Base-by-base conservation (phyloP, 352 stramenopile species). In the Phytopythium ostracodes region DNA sequence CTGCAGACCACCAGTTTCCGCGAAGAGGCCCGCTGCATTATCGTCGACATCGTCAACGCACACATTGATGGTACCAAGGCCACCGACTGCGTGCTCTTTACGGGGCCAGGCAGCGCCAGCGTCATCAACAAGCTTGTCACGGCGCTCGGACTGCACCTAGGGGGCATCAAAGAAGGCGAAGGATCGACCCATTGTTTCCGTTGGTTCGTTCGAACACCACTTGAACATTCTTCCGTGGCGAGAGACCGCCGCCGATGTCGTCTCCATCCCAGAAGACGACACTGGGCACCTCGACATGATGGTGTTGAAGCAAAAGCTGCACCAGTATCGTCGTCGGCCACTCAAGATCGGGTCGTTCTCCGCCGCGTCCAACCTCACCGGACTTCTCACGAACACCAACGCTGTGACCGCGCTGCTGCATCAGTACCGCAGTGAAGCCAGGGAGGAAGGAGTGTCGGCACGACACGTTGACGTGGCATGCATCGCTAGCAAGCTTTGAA, bases 211-310 rank as follows among this genome's bases (percentile, higher is more conserved):
- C 60, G 97, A 98, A 70, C 97, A 99, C 73, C 97, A 99, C 71
- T 98, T 92, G 35, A 99, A 99, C 76, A 66, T 99, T 17, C 71
- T 99, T 12, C 96, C 96, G 6, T 99, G 96, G 96, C 72, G 96
- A 50, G 97, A 99, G 77, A 94, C 81, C 57, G 77, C 62, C 12
- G 85, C 83, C 2, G 81, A 97, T n/a, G 82, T 97, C 24, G 75
- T 96, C 25, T 67, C 69, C 29, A 84, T 98, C 33, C 74, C 77
- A 2, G 87, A 89, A 46, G 68, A 83, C 18, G 67, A 69, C 14
- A 60, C 59, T 15, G 74, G 73, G 0, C 73, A 77, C 12, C 44
- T 97, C 10, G 87, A 96, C 64, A 40, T 89, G 11, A 31, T 60
- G 9, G 71, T 86, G 29, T 68, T 98, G 18, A 64, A 74, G 11